These are phyloP conservation scores for Eimeria sp. DNA, from an alignment of 169 alveolate species.

Conservation along the genomic window DNA sequence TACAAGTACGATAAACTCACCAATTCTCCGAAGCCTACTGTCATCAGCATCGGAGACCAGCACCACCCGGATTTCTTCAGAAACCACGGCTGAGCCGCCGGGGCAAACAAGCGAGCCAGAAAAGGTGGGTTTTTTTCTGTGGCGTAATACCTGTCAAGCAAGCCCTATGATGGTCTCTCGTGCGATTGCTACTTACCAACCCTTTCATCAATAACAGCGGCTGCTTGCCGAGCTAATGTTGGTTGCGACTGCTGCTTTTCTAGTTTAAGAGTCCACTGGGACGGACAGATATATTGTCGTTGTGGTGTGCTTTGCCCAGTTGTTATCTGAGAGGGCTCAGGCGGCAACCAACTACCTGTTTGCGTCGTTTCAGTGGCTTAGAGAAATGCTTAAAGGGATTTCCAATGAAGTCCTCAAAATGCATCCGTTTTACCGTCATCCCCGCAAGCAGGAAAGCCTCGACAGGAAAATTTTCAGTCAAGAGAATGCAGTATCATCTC, in stretches of 20 bases:
- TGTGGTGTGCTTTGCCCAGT: neutral
- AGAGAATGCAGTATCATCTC: neutral
- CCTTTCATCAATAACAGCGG: neutral
- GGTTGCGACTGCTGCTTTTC: neutral
- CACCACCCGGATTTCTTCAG: neutral
- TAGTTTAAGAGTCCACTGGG: neutral
- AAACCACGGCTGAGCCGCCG: neutral
- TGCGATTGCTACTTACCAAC: neutral
- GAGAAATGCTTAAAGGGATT: neutral
- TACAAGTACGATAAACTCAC: neutral
- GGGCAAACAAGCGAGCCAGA: neutral
- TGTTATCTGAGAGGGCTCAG: neutral
- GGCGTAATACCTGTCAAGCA: neutral
- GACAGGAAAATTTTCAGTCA: neutral
- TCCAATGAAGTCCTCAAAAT: neutral
- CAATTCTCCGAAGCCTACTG: neutral
- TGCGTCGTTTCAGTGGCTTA: neutral
- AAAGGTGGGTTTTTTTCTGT: neutral
- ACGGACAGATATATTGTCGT: neutral
- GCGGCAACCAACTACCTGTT: neutral
- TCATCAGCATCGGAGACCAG: neutral
- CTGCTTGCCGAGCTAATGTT: neutral
- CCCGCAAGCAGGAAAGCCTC: neutral
- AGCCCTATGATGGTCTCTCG: neutral
- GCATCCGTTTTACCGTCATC: constrained; percentile 2